Evolutionary conservation across 768 basidiomycete species (phyloP).

Genomic region (Xanthoconium purpureum): DNA sequence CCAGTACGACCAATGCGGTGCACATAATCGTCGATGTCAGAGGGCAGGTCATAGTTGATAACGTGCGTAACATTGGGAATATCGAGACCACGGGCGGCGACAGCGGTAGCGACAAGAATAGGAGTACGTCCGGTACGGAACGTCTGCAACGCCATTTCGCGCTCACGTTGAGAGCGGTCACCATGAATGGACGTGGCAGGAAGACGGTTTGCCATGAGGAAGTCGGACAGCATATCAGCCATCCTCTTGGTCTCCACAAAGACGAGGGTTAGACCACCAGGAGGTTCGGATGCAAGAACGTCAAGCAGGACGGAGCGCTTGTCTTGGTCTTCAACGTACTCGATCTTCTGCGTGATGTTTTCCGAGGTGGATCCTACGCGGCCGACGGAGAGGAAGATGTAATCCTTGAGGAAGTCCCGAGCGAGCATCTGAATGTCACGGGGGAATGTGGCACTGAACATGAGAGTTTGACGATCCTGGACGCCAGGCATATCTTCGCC

Average conservation of each 20-base stretch:
- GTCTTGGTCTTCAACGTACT: slow-evolving; percentile 96
- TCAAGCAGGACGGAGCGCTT: slow-evolving; percentile 97
- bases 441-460: slow-evolving; percentile 99
- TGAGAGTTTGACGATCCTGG: slow-evolving; percentile 91
- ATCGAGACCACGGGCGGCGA: slow-evolving; percentile 97
- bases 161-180: slow-evolving; percentile 95
- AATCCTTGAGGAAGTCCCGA: slow-evolving; percentile 95
- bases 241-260: slow-evolving; percentile 99
- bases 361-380: slow-evolving; percentile 98
- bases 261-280: slow-evolving; percentile 82
- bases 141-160: slow-evolving; percentile 91
- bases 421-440: slow-evolving; percentile 97
- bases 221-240: slow-evolving; percentile 98
- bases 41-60: slow-evolving; percentile 95
- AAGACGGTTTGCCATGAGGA: slow-evolving; percentile 77
- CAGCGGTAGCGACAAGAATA: slow-evolving; percentile 96
- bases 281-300: slow-evolving; percentile 72
- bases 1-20: slow-evolving; percentile 98
- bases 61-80: slow-evolving; percentile 99
- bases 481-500: slow-evolving; percentile 98
- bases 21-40: slow-evolving; percentile 98
- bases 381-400: slow-evolving; percentile 97
- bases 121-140: slow-evolving; percentile 96
- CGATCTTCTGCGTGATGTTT: slow-evolving; percentile 99
- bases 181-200: slow-evolving; percentile 97